Conservation (phyloP, 2,329 filamentous ascomycete species). For the Massarina eburnea region DNA sequence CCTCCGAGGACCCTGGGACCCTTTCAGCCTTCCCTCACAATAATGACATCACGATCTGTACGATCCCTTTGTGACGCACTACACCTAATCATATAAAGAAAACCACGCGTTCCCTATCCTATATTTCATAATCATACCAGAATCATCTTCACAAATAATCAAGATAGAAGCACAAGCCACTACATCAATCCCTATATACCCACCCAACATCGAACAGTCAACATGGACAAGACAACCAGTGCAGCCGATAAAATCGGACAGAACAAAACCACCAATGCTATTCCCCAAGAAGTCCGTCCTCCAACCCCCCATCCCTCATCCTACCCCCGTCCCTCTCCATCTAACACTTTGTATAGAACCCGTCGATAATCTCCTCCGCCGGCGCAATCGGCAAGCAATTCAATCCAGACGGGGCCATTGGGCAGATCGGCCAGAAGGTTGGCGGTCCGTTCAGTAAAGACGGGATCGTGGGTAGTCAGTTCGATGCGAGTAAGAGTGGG, state of each 20-base stretch:
- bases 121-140: too few relatives aligned
- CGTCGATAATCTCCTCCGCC: conserved; percentile 49
- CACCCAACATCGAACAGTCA: not conserved
- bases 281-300: conserved; percentile 23
- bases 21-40: too few relatives aligned
- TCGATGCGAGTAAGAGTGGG: conserved; percentile 54
- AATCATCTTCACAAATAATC: conserved; percentile 10
- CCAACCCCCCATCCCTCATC: not conserved
- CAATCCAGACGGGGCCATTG: conserved; percentile 53
- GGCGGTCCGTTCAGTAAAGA: conserved; percentile 51
- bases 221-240: conserved; percentile 22
- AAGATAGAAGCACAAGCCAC: conserved; percentile 16
- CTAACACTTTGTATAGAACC: conserved; percentile 22
- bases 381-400: conserved; percentile 60
- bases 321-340: not conserved
- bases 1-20: too few relatives aligned
- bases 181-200: not conserved
- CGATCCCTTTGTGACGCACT: not conserved
- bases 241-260: conserved; percentile 32
- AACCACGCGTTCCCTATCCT: not conserved
- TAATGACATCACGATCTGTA: conserved; percentile 4
- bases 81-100: not conserved
- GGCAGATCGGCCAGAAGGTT: conserved; percentile 53
- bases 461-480: conserved; percentile 58
- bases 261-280: conserved; percentile 33